phyloP scores from a whole-genome alignment of 768 basidiomycete species.

The Psilocybe subaeruginosa region DNA sequence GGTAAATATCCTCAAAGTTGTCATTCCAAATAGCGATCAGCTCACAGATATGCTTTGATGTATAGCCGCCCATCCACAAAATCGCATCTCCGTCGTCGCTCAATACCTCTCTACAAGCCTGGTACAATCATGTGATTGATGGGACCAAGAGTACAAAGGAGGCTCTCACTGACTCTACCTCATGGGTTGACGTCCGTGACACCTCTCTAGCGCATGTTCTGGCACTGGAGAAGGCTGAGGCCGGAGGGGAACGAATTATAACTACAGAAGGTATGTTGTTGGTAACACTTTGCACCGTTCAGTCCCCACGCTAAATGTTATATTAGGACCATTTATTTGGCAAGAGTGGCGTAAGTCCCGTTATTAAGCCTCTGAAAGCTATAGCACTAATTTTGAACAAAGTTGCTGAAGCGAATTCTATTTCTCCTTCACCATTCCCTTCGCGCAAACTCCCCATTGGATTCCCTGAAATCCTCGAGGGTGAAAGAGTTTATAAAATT shows the following conservation, averaged over 20 bases:
- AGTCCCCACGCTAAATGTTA: background rate
- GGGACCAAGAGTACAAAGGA: constrained; percentile 17
- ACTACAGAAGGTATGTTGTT: constrained; percentile 31
- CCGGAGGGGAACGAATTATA: constrained; percentile 61
- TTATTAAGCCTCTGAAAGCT: constrained; percentile 10
- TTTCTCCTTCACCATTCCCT: constrained; percentile 27
- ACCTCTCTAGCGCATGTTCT: constrained; percentile 55
- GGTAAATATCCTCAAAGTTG: no score
- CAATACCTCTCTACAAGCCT: constrained; percentile 36
- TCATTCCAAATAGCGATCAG: no score
- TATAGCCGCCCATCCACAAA: constrained; percentile 45
- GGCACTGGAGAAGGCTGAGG: constrained; percentile 51
- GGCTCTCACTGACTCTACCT: constrained; percentile 14
- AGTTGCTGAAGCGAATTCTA: constrained; percentile 20
- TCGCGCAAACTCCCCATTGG: constrained; percentile 26
- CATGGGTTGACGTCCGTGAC: constrained; percentile 59
- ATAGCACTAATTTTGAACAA: background rate
- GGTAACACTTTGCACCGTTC: background rate
- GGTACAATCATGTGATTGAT: constrained; percentile 28
- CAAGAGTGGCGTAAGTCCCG: constrained; percentile 37
- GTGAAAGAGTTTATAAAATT: constrained; percentile 20
- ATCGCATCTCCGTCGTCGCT: constrained; percentile 23
- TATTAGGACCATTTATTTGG: constrained; percentile 29
- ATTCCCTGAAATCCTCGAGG: constrained; percentile 26
- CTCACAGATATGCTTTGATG: background rate